Conservation (phyloP, 495 filamentous ascomycete genomes). For the Clavariopsis aquatica region DNA sequence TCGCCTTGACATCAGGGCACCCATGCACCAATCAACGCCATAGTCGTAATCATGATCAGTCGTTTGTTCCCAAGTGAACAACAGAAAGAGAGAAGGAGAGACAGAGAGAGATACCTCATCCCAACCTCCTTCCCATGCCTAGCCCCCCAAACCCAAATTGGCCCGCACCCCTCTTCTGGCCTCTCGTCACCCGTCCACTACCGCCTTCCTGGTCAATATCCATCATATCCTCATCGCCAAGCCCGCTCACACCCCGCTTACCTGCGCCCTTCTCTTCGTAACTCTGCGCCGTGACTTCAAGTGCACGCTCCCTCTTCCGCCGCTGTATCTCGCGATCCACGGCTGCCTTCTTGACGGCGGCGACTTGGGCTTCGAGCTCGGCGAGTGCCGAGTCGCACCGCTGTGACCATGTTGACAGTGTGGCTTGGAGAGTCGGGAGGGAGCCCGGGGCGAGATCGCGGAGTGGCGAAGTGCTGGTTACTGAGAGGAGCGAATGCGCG, state of each 20-base stretch:
- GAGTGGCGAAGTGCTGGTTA: slow-evolving; percentile 77
- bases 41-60: background rate
- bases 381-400: slow-evolving; percentile 74
- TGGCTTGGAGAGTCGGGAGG: slow-evolving; percentile 64
- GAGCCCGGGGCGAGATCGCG: slow-evolving; percentile 77
- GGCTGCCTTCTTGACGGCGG: slow-evolving; percentile 54
- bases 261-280: slow-evolving; percentile 43
- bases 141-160: slow-evolving; percentile 33
- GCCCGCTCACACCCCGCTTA: slow-evolving; percentile 42
- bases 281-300: slow-evolving; percentile 16
- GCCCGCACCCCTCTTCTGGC: slow-evolving; percentile 34
- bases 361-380: slow-evolving; percentile 73
- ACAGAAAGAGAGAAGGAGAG: too few relatives aligned
- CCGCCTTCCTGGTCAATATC: slow-evolving; percentile 57
- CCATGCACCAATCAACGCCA: background rate
- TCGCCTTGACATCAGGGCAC: too few relatives aligned
- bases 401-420: slow-evolving; percentile 70
- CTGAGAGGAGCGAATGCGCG: slow-evolving; percentile 64
- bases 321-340: slow-evolving; percentile 52
- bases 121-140: slow-evolving; percentile 38
- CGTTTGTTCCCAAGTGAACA: background rate
- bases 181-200: slow-evolving; percentile 44
- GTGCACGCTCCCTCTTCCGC: slow-evolving; percentile 43
- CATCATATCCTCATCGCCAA: slow-evolving; percentile 57
- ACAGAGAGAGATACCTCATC: slow-evolving; percentile 21